These are phyloP conservation scores for Calonectria montana DNA, from an alignment of 2,329 filamentous ascomycete genomes.

Conservation along the genomic window DNA sequence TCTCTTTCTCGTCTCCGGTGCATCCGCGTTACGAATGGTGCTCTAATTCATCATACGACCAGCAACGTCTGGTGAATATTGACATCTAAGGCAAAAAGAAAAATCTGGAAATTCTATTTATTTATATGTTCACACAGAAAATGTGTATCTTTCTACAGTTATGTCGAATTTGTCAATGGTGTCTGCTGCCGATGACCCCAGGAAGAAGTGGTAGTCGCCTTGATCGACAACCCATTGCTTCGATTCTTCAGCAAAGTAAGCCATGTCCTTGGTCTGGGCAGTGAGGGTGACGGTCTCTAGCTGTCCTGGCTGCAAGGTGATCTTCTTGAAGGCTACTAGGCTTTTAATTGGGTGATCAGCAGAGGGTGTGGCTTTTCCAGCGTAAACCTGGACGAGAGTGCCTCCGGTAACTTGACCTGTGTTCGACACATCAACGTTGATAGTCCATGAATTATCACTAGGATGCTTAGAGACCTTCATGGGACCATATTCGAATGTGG, in stretches of 20 bases:
- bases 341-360: conserved; percentile 36
- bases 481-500: conserved; percentile 44
- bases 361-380: conserved; percentile 19
- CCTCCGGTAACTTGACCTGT: conserved; percentile 61
- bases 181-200: conserved; percentile 42
- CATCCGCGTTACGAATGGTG: too few relatives aligned
- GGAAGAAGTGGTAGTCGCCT: conserved; percentile 41
- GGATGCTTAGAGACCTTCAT: neutral
- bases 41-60: too few relatives aligned
- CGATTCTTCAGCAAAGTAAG: conserved; percentile 39
- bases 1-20: neutral
- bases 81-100: neutral
- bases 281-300: conserved; percentile 24
- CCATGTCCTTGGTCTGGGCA: conserved; percentile 39
- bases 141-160: neutral
- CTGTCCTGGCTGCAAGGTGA: conserved; percentile 33
- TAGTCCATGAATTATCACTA: conserved; percentile 43
- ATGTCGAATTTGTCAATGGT: neutral
- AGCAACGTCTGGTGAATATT: neutral
- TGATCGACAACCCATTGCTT: conserved; percentile 43
- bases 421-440: conserved; percentile 64
- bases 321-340: conserved; percentile 42
- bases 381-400: conserved; percentile 68
- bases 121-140: neutral
- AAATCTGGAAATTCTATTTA: neutral